phyloP scores from a whole-genome alignment of 345 rosid species.

The Salix koriyanagi region DNA sequence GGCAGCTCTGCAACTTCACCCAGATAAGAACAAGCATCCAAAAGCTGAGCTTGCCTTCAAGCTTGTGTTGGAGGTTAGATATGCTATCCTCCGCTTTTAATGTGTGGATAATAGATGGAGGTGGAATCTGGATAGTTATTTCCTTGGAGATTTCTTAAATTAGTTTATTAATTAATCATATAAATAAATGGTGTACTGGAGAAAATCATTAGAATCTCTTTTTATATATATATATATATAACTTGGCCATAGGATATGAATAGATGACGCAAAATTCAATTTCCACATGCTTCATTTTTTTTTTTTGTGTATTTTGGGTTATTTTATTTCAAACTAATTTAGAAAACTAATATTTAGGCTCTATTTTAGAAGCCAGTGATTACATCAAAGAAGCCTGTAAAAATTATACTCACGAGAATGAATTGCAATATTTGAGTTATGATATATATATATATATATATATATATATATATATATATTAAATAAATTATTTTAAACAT shows the following conservation, averaged over 20 bases:
- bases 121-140: neutral
- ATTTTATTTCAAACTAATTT: neutral
- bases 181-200: neutral
- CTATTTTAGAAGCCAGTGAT: neutral
- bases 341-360: neutral
- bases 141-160: neutral
- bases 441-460: too few relatives aligned
- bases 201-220: neutral
- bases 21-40: conserved; percentile 85
- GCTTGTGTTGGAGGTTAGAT: conserved; percentile 79
- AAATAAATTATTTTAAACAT: too few relatives aligned
- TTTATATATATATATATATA: too few relatives aligned
- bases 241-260: neutral
- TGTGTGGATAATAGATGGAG: neutral
- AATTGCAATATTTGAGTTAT: neutral
- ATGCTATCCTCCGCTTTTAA: neutral
- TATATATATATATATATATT: too few relatives aligned
- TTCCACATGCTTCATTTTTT: too few relatives aligned
- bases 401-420: neutral
- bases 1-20: conserved; percentile 88
- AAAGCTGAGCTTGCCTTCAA: conserved; percentile 86
- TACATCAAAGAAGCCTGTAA: neutral
- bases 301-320: neutral
- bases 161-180: neutral
- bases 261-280: neutral